Evolutionary conservation across 1,139 yeast species (phyloP), one percentile per base, ranked within the genome.

Genomic region (Candida sp.): DNA sequence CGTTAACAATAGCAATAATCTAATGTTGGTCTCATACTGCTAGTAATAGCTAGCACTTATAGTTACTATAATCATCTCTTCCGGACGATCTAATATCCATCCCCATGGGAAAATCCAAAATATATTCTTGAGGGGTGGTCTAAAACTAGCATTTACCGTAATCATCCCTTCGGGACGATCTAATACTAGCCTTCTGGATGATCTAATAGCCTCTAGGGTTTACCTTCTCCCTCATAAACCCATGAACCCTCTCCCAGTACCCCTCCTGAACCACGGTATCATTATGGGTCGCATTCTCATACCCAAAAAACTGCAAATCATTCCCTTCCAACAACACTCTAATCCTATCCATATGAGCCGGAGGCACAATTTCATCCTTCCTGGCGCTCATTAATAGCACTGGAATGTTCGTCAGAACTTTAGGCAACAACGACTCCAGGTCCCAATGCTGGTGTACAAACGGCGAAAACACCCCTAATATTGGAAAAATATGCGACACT

Each of bases 311-410:
- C 22, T 62, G 57, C 56, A 84, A 84, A 29, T 63, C 61, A 2
- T 60, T 53, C 30, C 79, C 61, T 12, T 70, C 70, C 40, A 84
- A 68, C 38, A 79, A 54, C 35, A 75, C 76, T 58, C 60, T 84
- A 33, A 93, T 73, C 38, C 57, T 60, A 44, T 75, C 76, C 93
- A 91, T 88, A 56, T 93, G 98, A 1, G 53, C 53, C 0, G 97
- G 96, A 1, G 98, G 98, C 1, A 93, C 97, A 30, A 93, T 82
- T 63, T 93, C 99, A 65, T 93, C 99, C 36, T 73, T 68, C 22
- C 77, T 65, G 0, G 96, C 97, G 52, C 87, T 79, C 39, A 91
- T 61, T 54, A 91, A 79, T 41, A 91, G 69, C 30, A 84, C 73
- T 0, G 96, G 95, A 5, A 86, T 70, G 6, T 69, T 59, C 0